These are phyloP conservation scores for Passiflora organensis DNA, from an alignment of 345 rosid species.

Conservation along the genomic window DNA sequence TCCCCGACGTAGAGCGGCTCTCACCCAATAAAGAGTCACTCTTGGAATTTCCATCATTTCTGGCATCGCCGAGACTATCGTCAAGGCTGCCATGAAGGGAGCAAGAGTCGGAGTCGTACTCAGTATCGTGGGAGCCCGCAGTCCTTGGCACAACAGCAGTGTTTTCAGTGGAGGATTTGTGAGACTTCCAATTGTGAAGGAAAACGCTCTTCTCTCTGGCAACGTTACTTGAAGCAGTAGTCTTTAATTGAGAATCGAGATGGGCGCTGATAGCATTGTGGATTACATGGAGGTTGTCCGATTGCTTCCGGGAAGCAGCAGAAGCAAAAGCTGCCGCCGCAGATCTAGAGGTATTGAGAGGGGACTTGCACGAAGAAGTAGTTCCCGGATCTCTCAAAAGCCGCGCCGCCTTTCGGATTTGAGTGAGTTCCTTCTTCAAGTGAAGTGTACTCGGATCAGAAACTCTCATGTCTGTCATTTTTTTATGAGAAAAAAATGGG, in stretches of 20 bases:
- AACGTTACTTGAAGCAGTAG: constrained; percentile 8
- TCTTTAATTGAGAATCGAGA: constrained; percentile 29
- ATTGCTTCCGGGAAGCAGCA: constrained; percentile 21
- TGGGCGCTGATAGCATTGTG: constrained; percentile 15
- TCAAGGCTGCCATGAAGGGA: constrained; percentile 54
- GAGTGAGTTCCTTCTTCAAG: constrained; percentile 81
- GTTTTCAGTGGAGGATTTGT: constrained; percentile 52
- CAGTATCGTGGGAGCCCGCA: constrained; percentile 10
- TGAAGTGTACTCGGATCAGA: constrained; percentile 72
- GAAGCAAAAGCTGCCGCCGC: constrained; percentile 26
- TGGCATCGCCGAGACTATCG: constrained; percentile 71
- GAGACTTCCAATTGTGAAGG: constrained; percentile 74
- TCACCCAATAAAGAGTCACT: constrained; percentile 45
- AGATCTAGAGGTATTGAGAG: constrained; percentile 69
- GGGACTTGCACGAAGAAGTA: constrained; percentile 74
- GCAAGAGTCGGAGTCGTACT: constrained; percentile 30
- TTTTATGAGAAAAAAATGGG: background rate
- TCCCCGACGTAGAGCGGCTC: constrained; percentile 38
- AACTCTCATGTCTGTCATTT: constrained; percentile 55
- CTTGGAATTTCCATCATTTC: constrained; percentile 51
- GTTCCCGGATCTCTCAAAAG: constrained; percentile 92
- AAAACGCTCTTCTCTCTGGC: constrained; percentile 57
- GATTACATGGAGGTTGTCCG: constrained; percentile 16
- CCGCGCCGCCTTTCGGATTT: constrained; percentile 84
- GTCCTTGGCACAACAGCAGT: constrained; percentile 35